Evolutionary conservation across 2,329 filamentous ascomycete genomes (phyloP).

Genomic region (Didymella exigua): DNA sequence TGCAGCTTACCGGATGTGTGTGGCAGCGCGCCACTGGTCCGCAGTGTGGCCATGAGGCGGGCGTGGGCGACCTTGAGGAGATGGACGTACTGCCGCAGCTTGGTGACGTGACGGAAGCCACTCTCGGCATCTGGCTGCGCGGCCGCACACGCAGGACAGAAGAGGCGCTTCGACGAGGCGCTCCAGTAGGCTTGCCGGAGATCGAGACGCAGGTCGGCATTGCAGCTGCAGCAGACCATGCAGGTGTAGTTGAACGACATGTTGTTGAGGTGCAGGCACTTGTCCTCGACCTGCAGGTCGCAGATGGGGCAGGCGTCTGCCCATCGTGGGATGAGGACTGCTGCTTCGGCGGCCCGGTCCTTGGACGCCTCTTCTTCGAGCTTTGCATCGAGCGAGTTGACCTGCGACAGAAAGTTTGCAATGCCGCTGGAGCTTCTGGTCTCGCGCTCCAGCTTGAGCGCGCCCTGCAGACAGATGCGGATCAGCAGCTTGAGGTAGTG

Average conservation of each 20-base stretch:
- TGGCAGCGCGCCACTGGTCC: slow-evolving; percentile 80
- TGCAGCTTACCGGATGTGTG: slow-evolving; percentile 64
- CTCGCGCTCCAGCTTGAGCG: slow-evolving; percentile 88
- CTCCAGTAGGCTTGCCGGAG: slow-evolving; percentile 75
- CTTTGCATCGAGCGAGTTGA: slow-evolving; percentile 74
- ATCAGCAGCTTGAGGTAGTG: slow-evolving; percentile 98
- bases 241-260: slow-evolving; percentile 85
- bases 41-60: slow-evolving; percentile 82
- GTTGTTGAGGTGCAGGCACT: slow-evolving; percentile 77
- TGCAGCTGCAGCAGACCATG: slow-evolving; percentile 72
- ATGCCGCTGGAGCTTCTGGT: slow-evolving; percentile 74
- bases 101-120: slow-evolving; percentile 78
- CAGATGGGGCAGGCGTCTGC: slow-evolving; percentile 82
- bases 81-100: slow-evolving; percentile 93
- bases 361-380: slow-evolving; percentile 46
- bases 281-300: slow-evolving; percentile 89
- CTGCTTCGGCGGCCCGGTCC: slow-evolving; percentile 51
- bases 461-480: slow-evolving; percentile 92
- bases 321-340: slow-evolving; percentile 52
- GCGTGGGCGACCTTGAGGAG: slow-evolving; percentile 89
- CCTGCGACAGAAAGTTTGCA: slow-evolving; percentile 80
- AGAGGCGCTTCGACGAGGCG: slow-evolving; percentile 68
- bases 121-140: slow-evolving; percentile 61
- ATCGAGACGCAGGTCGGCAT: slow-evolving; percentile 71
- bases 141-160: slow-evolving; percentile 71